phyloP scores from a whole-genome alignment of 176 grass and related monocot species.

The Neostapfia colusana region DNA sequence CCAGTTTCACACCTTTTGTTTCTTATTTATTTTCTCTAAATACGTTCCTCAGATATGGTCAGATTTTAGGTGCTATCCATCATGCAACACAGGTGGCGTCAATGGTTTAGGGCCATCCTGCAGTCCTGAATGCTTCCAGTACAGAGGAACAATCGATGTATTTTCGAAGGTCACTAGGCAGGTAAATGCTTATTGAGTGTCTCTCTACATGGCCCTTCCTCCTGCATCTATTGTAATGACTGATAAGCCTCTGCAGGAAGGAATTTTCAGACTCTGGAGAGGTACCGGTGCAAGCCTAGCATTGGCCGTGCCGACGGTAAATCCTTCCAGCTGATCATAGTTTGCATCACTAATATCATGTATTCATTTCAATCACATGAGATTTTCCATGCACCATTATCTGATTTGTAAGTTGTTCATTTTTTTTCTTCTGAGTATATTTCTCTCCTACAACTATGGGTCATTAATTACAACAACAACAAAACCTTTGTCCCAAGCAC shows the following conservation, averaged over 20 bases:
- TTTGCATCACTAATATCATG: constrained; percentile 8
- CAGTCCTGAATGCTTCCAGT: constrained; percentile 67
- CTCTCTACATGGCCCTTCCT: background rate
- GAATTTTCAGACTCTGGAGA: constrained; percentile 80
- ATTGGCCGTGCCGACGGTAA: constrained; percentile 85
- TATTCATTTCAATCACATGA: constrained; percentile 3
- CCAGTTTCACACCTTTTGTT: background rate
- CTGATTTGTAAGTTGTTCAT: background rate
- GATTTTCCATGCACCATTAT: constrained; percentile 14
- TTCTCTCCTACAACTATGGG: too few species aligned
- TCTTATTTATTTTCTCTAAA: constrained; percentile 47
- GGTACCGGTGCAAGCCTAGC: constrained; percentile 82
- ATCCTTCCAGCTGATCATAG: constrained; percentile 25
- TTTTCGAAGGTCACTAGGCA: constrained; percentile 79
- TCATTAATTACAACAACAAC: too few species aligned
- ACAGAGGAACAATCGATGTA: constrained; percentile 91
- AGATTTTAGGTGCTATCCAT: constrained; percentile 86
- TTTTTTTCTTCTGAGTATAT: too few species aligned
- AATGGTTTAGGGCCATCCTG: constrained; percentile 58
- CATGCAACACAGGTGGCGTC: constrained; percentile 57
- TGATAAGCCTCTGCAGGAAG: constrained; percentile 62
- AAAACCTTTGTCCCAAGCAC: too few species aligned
- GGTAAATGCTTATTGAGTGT: constrained; percentile 46
- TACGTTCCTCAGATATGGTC: constrained; percentile 75
- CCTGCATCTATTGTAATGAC: constrained; percentile 16